Evolutionary conservation across 345 rosid species (phyloP).

Genomic region (Eucalyptus sp.): DNA sequence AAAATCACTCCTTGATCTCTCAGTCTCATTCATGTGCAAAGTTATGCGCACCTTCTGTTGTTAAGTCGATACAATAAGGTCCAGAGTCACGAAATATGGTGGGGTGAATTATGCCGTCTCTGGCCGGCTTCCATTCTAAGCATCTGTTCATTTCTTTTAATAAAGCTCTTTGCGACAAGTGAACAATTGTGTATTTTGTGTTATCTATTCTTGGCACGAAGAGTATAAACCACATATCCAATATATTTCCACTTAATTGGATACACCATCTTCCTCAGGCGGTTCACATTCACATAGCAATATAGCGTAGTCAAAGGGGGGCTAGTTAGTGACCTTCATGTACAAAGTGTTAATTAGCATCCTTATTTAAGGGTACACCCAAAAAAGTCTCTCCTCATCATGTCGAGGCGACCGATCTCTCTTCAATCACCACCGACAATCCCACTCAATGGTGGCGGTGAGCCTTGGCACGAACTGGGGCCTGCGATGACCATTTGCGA

Average conservation of each 20-base stretch:
- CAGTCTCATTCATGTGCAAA: background rate
- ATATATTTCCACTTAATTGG: background rate
- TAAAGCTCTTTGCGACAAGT: background rate
- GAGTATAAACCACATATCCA: background rate
- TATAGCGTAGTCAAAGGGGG: background rate
- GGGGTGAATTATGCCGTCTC: background rate
- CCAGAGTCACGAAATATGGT: background rate
- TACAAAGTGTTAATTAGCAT: background rate
- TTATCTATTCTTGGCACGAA: background rate
- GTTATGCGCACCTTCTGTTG: background rate
- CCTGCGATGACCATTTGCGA: conserved; percentile 1
- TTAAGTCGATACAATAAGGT: background rate
- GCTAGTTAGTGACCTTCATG: background rate
- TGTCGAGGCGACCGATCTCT: background rate
- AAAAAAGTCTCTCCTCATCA: background rate
- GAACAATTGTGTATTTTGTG: background rate
- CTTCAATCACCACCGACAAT: conserved; percentile 18
- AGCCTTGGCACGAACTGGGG: conserved; percentile 53
- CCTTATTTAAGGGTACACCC: background rate
- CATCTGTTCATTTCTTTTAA: background rate
- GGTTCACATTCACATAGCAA: background rate
- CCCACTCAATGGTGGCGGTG: conserved; percentile 65
- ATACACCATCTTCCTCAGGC: background rate
- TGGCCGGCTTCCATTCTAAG: background rate
- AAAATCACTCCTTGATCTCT: background rate